phyloP scores from a whole-genome alignment of 441 rosid genomes.

The Jatropha multifida region DNA sequence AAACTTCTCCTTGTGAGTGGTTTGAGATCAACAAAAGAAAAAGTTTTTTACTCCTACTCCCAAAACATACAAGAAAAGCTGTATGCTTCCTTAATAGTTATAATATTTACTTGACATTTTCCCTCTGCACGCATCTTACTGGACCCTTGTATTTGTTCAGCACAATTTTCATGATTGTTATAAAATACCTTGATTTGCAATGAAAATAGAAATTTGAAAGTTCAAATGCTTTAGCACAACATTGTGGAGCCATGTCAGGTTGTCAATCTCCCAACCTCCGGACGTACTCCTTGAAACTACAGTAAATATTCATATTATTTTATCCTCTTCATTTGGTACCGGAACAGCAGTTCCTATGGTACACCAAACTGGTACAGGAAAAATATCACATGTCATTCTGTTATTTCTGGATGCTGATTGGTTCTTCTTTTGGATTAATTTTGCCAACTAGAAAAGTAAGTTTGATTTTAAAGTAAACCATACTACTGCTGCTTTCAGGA shows the following conservation, averaged over 20 bases:
- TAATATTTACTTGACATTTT: neutral
- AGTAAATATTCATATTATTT: neutral
- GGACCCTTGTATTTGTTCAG: neutral
- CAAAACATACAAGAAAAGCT: neutral
- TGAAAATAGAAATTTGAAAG: neutral
- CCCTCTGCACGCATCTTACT: neutral
- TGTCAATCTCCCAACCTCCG: neutral
- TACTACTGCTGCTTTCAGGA: conserved; percentile 52
- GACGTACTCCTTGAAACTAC: neutral
- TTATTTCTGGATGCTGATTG: neutral
- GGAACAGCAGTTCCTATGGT: neutral
- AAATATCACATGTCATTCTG: neutral
- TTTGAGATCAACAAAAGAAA: neutral
- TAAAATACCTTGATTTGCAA: neutral
- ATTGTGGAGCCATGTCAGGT: neutral
- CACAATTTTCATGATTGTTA: neutral
- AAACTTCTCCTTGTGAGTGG: neutral
- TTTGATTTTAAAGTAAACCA: neutral
- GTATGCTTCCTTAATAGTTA: neutral
- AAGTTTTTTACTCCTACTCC: neutral
- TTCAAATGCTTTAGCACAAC: neutral
- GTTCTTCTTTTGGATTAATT: neutral
- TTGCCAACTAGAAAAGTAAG: neutral
- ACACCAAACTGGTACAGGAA: neutral
- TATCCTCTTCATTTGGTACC: neutral